Conservation (phyloP, 495 filamentous ascomycete genomes). For the Tuber magnatum region DNA sequence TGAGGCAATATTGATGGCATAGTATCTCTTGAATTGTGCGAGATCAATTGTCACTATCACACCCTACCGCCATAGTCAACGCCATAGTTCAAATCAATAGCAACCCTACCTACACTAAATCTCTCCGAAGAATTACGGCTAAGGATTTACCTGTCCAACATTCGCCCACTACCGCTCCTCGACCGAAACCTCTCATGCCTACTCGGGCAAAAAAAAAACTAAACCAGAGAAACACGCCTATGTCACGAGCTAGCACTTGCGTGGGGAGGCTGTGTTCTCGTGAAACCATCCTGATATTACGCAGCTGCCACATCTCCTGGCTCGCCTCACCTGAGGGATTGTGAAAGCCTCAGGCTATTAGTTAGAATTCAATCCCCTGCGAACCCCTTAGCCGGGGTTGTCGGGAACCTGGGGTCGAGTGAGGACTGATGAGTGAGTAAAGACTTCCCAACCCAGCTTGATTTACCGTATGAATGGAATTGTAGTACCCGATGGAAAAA, state of each 20-base stretch:
- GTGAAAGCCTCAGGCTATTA: background rate
- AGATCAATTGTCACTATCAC: background rate
- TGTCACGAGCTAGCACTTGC: background rate
- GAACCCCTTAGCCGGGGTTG: too few relatives aligned
- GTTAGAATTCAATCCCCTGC: background rate
- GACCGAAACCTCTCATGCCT: background rate
- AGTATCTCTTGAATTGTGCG: background rate
- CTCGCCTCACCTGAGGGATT: background rate
- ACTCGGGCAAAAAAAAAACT: background rate
- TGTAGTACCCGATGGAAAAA: background rate
- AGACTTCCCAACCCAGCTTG: background rate
- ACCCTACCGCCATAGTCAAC: background rate
- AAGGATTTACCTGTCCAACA: background rate
- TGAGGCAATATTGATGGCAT: background rate
- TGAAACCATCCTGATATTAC: background rate
- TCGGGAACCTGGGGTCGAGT: background rate
- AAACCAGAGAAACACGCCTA: background rate
- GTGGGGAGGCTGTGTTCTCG: background rate
- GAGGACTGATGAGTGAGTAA: background rate
- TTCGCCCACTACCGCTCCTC: background rate
- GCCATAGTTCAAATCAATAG: background rate
- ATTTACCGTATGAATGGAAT: background rate
- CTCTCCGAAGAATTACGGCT: background rate
- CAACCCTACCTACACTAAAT: background rate
- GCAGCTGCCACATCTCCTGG: background rate